phyloP scores from a whole-genome alignment of 140 eudicot genomes.

The Flaveria floridana region DNA sequence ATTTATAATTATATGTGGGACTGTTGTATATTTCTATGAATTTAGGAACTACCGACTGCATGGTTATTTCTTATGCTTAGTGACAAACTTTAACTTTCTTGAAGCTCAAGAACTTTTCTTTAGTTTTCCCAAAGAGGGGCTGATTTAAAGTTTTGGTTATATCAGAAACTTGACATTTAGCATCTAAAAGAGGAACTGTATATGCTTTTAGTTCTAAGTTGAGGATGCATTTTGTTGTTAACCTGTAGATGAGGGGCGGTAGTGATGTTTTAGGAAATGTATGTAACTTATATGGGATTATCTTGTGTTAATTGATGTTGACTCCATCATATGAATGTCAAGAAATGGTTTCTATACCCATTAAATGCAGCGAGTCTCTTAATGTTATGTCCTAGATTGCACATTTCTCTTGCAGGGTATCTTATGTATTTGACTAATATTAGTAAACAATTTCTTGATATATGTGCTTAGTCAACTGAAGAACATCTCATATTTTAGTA shows the following conservation, averaged over 20 bases:
- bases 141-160: not conserved
- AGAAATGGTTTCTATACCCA: not conserved
- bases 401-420: not conserved
- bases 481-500: not conserved
- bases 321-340: not conserved
- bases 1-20: no score
- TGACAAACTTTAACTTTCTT: not conserved
- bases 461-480: not conserved
- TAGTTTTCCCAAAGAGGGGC: slow-evolving; percentile 8
- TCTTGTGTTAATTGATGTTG: not conserved
- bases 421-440: not conserved
- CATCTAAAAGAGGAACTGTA: not conserved
- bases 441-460: not conserved
- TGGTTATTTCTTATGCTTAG: not conserved
- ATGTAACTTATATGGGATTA: not conserved
- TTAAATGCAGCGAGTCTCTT: not conserved
- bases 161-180: not conserved
- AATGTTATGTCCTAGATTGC: not conserved
- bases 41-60: no score
- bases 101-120: not conserved
- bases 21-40: no score
- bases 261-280: not conserved
- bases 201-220: slow-evolving; percentile 6
- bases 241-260: not conserved
- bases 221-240: not conserved